Evolutionary conservation across 1,284 basidiomycete species (phyloP), one percentile per base, ranked within the genome.

Genomic region (Puccinia horiana): DNA sequence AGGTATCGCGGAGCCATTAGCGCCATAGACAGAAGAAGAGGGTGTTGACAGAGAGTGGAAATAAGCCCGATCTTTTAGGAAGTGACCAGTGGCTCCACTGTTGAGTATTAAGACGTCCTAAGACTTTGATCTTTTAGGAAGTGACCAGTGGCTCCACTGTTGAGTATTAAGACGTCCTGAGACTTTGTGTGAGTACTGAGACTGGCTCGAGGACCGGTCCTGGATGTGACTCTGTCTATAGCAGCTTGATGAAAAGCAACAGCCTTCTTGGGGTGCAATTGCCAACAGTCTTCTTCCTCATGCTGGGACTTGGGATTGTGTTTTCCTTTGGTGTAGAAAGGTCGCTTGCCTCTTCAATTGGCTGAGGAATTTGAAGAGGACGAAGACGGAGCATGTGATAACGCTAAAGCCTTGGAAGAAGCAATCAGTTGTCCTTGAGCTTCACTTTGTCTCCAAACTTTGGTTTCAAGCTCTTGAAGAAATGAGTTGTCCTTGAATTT

Each of bases 31-130:
- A 14, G 35, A 4, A 32, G 58, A 63, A 37, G 26, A 6, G 26
- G 6, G 4, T 2, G 58, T 5, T 32, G 5, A 12, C 6, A 32
- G 18, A 63, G 58, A 29, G 11, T 20, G 11, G 58, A 63, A 63
- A 26, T 32, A 63, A 8, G 29, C 14, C 58, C 35, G 26, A 12
- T 18, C 4, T 29, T 63, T 63, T 9, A 63, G 58, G n/a, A 16
- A 63, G 58, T 63, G 58, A 5, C 58, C 58, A 3, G 58, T 63
- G 58, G 58, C 58, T 63, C 58, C 67, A 42, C 65, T 37, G 32
- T 69, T 32, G n/a, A 72, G 44, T 11, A 72, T 49, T 26, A 52
- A 5, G 11, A 11, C 23, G 44, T 72, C 69, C 3, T 3, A 12
- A 23, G 40, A 18, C 2, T 40, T 20, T 3, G 63, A 4, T n/a